Conservation (phyloP, 176 grass and related monocot species). For the Oryza longistaminata region DNA sequence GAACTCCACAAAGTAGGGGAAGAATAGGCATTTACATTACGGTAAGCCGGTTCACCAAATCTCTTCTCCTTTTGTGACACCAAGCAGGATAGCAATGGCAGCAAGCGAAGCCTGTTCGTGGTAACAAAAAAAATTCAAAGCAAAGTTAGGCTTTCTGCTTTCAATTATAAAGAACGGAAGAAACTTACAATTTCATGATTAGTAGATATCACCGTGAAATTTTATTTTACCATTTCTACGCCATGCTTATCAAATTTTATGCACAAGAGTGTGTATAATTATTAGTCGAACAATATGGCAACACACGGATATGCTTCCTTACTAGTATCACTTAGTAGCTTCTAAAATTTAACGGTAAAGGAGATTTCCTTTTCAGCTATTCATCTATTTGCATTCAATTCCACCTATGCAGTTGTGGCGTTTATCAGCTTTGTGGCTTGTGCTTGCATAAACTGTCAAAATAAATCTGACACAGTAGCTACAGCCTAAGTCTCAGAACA, state of each 20-base stretch:
- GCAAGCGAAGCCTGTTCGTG: constrained; percentile 61
- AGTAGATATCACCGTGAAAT: constrained; percentile 9
- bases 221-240: not conserved
- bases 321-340: not conserved
- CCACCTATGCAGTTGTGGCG: not conserved
- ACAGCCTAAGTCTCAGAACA: not conserved
- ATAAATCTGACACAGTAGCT: not conserved
- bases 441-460: not conserved
- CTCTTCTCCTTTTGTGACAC: constrained; percentile 58
- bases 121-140: constrained; percentile 33
- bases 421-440: not conserved
- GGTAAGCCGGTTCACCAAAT: constrained; percentile 50
- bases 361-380: not conserved
- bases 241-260: constrained; percentile 10
- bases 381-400: not conserved
- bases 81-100: constrained; percentile 67
- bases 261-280: not conserved
- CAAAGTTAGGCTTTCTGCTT: constrained; percentile 21
- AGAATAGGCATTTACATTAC: constrained; percentile 38
- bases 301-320: not conserved
- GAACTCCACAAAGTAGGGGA: not conserved
- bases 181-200: not conserved
- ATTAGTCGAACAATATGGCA: not conserved
- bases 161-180: not conserved
- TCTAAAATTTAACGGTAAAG: not conserved